A percentile compares a stretch with the other conserved stretches of the same genome.
Conservation (phyloP, 75 land plant species). For the Isoetes taiwanensis region DNA sequence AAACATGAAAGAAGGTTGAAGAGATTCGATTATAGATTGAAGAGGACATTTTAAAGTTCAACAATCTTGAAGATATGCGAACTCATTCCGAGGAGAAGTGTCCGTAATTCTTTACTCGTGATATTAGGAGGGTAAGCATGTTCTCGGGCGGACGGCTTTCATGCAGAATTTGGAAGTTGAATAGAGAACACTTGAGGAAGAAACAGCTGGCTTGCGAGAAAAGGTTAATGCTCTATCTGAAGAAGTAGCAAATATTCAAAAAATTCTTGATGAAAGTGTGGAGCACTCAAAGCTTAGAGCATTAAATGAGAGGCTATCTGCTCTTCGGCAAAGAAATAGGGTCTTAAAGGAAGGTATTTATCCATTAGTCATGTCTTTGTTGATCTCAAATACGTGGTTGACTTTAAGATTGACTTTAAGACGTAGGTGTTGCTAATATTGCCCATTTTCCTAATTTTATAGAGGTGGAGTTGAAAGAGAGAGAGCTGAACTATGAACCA, state of each 20-base stretch:
- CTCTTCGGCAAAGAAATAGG: constrained; percentile 7
- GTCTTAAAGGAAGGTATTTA: constrained; percentile 16
- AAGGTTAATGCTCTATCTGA: constrained; percentile 13
- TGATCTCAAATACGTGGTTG: neutral
- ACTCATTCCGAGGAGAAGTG: constrained; percentile 14
- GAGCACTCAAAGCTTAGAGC: constrained; percentile 13
- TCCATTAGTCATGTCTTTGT: neutral
- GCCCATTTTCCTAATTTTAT: neutral
- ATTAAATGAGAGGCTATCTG: constrained; percentile 8
- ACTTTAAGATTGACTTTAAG: neutral
- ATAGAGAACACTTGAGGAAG: constrained; percentile 10
- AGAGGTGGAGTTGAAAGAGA: constrained; percentile 21
- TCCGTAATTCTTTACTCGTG: constrained; percentile 6
- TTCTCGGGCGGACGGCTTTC: neutral
- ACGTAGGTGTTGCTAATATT: neutral
- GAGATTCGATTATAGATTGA: constrained; percentile 9
- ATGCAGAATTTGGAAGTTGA: constrained; percentile 16
- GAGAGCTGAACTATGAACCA: constrained; percentile 17
- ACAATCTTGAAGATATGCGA: constrained; percentile 12
- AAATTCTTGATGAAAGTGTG: constrained; percentile 4
- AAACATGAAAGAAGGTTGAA: constrained; percentile 8
- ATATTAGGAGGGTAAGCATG: neutral
- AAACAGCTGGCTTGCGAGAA: constrained; percentile 9
- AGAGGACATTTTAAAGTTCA: constrained; percentile 12
- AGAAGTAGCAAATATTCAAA: constrained; percentile 7